Evolutionary conservation across 179 eudicot genomes (phyloP).

Genomic region (Gypsophila paniculata): DNA sequence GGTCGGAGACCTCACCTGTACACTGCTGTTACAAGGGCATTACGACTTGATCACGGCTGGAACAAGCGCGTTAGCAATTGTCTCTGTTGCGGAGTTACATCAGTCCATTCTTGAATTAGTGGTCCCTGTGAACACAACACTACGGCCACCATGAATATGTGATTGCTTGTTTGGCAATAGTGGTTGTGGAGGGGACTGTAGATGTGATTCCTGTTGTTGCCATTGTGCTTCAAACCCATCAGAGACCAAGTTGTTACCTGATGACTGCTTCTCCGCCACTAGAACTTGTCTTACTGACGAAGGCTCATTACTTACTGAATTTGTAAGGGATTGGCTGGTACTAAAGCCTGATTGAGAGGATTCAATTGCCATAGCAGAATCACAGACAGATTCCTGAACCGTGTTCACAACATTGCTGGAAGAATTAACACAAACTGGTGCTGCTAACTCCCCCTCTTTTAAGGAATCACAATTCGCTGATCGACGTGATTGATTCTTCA

Average conservation of each 20-base stretch:
- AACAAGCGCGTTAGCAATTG: conserved; percentile 30
- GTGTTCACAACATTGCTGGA: conserved; percentile 30
- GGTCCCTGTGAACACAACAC: conserved; percentile 33
- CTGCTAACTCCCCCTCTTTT: conserved; percentile 32
- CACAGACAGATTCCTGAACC: conserved; percentile 33
- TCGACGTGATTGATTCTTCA: conserved; percentile 41
- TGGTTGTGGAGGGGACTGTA: conserved; percentile 29
- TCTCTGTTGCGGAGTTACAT: conserved; percentile 25
- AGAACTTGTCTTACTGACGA: conserved; percentile 32
- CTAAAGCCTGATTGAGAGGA: conserved; percentile 33
- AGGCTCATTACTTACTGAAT: conserved; percentile 39
- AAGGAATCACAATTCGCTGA: conserved; percentile 38
- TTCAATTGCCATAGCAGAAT: conserved; percentile 28
- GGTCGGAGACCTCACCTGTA: conserved; percentile 50
- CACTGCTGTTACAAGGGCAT: conserved; percentile 41
- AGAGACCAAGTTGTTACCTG: conserved; percentile 30
- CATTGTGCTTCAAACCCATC: conserved; percentile 38
- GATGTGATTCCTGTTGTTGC: conserved; percentile 38
- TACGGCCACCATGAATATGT: conserved; percentile 35
- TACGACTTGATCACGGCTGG: conserved; percentile 35
- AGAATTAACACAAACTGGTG: conserved; percentile 33
- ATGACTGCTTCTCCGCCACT: conserved; percentile 34
- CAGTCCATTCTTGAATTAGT: conserved; percentile 41
- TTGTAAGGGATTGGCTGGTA: conserved; percentile 31
- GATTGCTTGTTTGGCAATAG: conserved; percentile 27